Evolutionary conservation across 2,329 filamentous ascomycete species (phyloP).

Genomic region (Lachnellula hyalina): DNA sequence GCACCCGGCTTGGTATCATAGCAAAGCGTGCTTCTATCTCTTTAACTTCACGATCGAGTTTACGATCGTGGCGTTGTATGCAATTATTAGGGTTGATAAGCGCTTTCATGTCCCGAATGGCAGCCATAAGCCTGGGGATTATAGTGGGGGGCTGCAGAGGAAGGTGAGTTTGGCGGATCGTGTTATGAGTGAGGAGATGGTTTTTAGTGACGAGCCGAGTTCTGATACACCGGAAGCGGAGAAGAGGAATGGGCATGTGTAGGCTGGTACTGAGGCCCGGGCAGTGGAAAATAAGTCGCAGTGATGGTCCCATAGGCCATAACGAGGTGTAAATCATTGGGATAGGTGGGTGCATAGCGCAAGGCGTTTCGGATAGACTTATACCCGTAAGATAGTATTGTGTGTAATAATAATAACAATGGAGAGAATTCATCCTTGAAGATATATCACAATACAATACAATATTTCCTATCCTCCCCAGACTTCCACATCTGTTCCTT

Average conservation of each 20-base stretch:
- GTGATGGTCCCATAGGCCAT: too few relatives aligned
- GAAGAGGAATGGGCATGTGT: neutral
- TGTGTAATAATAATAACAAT: too few relatives aligned
- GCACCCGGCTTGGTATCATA: constrained; percentile 64
- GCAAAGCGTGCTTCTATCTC: constrained; percentile 69
- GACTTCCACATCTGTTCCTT: too few relatives aligned
- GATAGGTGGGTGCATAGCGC: too few relatives aligned
- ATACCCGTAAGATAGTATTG: too few relatives aligned
- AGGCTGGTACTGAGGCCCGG: neutral
- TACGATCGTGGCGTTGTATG: constrained; percentile 61
- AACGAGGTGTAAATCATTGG: too few relatives aligned
- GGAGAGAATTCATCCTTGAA: too few relatives aligned
- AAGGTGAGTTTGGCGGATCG: constrained; percentile 7
- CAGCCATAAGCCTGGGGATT: constrained; percentile 50
- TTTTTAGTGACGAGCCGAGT: constrained; percentile 5
- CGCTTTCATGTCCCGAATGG: constrained; percentile 73
- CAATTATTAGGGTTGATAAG: constrained; percentile 63
- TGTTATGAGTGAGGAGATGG: constrained; percentile 14
- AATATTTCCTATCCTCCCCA: too few relatives aligned
- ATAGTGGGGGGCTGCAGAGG: neutral
- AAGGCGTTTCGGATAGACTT: too few relatives aligned
- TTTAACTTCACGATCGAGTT: constrained; percentile 76
- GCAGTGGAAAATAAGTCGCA: too few relatives aligned
- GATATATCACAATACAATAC: too few relatives aligned
- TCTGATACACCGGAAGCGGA: neutral